Evolutionary conservation across 768 basidiomycete genomes (phyloP), one percentile per base, ranked within the genome.

Genomic region (Mycena maculata): DNA sequence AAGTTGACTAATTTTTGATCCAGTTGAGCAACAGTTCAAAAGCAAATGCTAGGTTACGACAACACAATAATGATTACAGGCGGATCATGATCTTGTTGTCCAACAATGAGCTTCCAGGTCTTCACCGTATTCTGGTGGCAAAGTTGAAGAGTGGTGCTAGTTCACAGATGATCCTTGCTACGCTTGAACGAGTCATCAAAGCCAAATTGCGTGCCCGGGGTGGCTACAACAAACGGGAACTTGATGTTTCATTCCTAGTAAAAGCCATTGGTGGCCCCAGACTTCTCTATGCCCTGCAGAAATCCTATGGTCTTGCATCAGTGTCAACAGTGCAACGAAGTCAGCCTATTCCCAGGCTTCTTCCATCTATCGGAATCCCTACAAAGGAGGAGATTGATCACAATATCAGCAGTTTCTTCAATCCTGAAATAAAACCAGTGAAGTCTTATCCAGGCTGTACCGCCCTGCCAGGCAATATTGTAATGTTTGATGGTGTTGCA

Each of bases 401-500:
- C 10, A 73, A 75, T 47, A 70, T 76, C 15, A 10, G 10, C 3
- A 27, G 44, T 12, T 61, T 74, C 16, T 47, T 75, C 7, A 66
- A 68, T 18, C 44, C 60, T 13, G 48, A 52, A 13, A 67, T 71
- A 3, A 61, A 63, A 2, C 33, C 49, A 12, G 67, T 68, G 3
- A 33, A 45, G 13, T 8, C 58, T 10, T 23, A 62, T 56, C 47
- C 47, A 36, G 30, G 4, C 22, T 47, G 23, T 22, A n/a, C n/a
- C n/a, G 44, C 44, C n/a, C 44, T 55, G 33, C 36, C 68, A 18
- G 75, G 75, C 7, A 70, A 72, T 23, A 53, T 70, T 4, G 28
- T 76, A 0, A 75, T 72, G 66, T 69, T 77, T 39, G 77, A 78
- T 71, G 76, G 75, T 7, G 56, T 76, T 18, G 74, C 76, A 33